Base-by-base conservation (phyloP, 176 grass and related monocot genomes). In the Canna indica region DNA sequence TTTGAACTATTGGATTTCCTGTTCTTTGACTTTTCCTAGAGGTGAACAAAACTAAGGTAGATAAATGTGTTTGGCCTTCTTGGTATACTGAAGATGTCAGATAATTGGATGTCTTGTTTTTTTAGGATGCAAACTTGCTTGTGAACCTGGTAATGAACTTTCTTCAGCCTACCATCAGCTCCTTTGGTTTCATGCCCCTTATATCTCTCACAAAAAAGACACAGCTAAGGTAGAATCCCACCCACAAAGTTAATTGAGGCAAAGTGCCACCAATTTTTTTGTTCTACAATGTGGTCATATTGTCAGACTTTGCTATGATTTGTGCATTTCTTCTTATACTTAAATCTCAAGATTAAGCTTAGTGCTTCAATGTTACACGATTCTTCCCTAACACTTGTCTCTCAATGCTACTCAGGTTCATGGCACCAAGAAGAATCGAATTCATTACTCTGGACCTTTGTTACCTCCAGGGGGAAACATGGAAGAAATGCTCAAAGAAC, bases 401-500 rank as follows among this genome's bases (percentile, higher is more conserved):
- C 36, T 64, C 12, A 25, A 56, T 58, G 41, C 46, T 69, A 9
- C 59, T 54, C 79, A 97, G 95, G 84, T 73, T 56, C 87, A 88
- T 74, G 84, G 80, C 6, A 67, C 77, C 25, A 85, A 87, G 77
- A 97, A 97, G 90, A 97, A 89, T 73, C 85, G 86, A 80, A 94
- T 99, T 75, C 95, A 90, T 72, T 99, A 84, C 75, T 99, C 90
- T 0, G 95, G 95, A 50, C 95, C 95, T 45, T 76, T 99, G 24
- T 88, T 99, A 90, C 95, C 95, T 71, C 90, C 86, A 15, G 90
- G 95, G 61, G 90, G 83, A 61, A 90, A 93, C 78, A 80, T 94
- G 52, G 87, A 99, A 16, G 95, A 99, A 72, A 83, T 99, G 39
- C 84, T 99, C 36, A 90, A 76, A 82, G 95, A 99, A 59, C 95